Evolutionary conservation across 352 stramenopile genomes (phyloP).

Genomic region (Globisporangium uncinulatum): DNA sequence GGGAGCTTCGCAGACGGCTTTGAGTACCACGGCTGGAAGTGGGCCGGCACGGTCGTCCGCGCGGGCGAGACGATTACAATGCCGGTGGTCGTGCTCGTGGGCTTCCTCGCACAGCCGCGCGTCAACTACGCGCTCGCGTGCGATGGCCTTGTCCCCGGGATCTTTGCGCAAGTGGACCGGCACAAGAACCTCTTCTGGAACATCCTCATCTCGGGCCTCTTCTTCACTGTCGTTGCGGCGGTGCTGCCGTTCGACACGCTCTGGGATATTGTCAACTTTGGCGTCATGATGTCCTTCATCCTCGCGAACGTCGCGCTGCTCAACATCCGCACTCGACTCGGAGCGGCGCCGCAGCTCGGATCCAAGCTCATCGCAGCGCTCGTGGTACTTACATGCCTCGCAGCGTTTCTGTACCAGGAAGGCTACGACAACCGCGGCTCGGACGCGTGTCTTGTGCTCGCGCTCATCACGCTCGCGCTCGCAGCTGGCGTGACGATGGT

Average conservation of each 20-base stretch:
- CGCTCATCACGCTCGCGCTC: constrained; percentile 41
- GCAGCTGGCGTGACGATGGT: constrained; percentile 21
- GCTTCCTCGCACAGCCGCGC: constrained; percentile 89
- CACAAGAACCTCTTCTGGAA: constrained; percentile 82
- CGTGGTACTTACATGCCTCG: constrained; percentile 29
- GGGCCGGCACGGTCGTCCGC: constrained; percentile 46
- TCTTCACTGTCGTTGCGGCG: constrained; percentile 68
- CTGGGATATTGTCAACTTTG: constrained; percentile 87
- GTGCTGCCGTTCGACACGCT: constrained; percentile 72
- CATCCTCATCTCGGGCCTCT: constrained; percentile 54
- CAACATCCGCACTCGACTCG: constrained; percentile 59
- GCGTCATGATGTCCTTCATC: constrained; percentile 87
- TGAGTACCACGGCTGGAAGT: constrained; percentile 27
- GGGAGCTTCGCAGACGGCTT: constrained; percentile 40
- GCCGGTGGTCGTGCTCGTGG: constrained; percentile 92
- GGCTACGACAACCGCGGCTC: constrained; percentile 50
- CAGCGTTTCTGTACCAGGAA: constrained; percentile 65
- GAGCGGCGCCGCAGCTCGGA: constrained; percentile 31
- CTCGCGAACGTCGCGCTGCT: constrained; percentile 75
- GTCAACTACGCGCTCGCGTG: constrained; percentile 91
- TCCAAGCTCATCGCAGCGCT: constrained; percentile 39
- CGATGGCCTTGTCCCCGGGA: constrained; percentile 89
- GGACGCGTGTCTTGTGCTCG: constrained; percentile 26
- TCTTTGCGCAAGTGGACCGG: constrained; percentile 84
- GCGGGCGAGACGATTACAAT: constrained; percentile 78